A percentile compares a stretch with the other conserved stretches of the same genome.
Evolutionary conservation across 2,329 filamentous ascomycete genomes (phyloP).

Genomic region (Metarhizium anisopliae): DNA sequence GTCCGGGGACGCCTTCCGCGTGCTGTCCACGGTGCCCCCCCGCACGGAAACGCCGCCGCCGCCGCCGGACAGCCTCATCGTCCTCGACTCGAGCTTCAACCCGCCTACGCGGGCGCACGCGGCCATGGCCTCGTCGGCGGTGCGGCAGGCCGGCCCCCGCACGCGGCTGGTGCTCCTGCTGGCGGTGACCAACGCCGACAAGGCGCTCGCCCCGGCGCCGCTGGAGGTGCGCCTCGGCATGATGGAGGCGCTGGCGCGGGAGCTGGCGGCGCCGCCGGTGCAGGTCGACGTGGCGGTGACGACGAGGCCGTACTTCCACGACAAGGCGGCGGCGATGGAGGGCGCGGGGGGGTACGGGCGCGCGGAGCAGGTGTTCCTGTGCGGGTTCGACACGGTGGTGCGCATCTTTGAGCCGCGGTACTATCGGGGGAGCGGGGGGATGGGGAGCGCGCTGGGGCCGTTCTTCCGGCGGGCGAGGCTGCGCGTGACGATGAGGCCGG

Average conservation of each 20-base stretch:
- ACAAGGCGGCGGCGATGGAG: slow-evolving; percentile 56
- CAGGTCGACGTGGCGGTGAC: slow-evolving; percentile 61
- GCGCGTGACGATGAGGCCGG: slow-evolving; percentile 54
- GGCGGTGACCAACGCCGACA: slow-evolving; percentile 57
- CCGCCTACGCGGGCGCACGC: slow-evolving; percentile 55
- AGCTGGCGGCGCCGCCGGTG: slow-evolving; percentile 30
- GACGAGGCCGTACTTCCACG: slow-evolving; percentile 63
- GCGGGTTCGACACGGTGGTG: slow-evolving; percentile 68
- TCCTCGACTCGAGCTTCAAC: slow-evolving; percentile 62
- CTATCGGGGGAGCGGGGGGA: slow-evolving; percentile 34
- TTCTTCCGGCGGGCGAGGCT: slow-evolving; percentile 57
- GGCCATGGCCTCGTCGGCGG: slow-evolving; percentile 44
- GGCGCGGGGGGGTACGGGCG: slow-evolving; percentile 31
- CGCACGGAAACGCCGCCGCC: background rate
- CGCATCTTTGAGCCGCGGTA: slow-evolving; percentile 67
- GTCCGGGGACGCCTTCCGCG: slow-evolving; percentile 32
- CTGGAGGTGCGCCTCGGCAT: slow-evolving; percentile 61
- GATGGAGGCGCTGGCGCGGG: slow-evolving; percentile 60
- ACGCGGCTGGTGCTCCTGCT: slow-evolving; percentile 48
- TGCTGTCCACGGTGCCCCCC: slow-evolving; percentile 32
- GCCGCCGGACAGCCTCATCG: slow-evolving; percentile 29
- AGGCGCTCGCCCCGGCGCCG: slow-evolving; percentile 55
- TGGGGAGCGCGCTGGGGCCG: slow-evolving; percentile 47
- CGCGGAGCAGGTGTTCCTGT: slow-evolving; percentile 55
- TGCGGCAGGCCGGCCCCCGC: slow-evolving; percentile 12